Percentiles rank a stretch among this genome's conserved stretches.
Conservation (phyloP, 345 rosid genomes). For the Brassica carinata region DNA sequence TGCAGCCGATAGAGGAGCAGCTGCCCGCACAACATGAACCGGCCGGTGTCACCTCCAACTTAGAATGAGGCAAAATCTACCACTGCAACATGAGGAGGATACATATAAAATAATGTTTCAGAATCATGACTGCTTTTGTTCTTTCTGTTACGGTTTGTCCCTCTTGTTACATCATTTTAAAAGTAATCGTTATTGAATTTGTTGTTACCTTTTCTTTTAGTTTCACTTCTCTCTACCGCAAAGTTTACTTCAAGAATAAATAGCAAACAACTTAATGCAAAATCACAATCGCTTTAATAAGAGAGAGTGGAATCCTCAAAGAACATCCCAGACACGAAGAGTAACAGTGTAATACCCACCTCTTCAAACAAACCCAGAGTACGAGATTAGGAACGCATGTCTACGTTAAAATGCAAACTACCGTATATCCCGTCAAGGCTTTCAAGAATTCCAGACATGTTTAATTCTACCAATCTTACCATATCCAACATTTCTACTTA, state of each 20-base stretch:
- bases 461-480: too few species aligned
- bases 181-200: background rate
- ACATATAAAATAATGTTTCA: conserved; percentile 10
- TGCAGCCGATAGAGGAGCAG: conserved; percentile 35
- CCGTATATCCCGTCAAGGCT: too few species aligned
- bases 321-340: too few species aligned
- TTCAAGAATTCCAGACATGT: too few species aligned
- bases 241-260: background rate
- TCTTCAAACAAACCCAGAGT: too few species aligned
- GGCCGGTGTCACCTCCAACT: background rate
- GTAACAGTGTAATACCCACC: too few species aligned
- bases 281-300: too few species aligned
- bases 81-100: conserved; percentile 35
- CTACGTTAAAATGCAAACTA: too few species aligned
- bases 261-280: background rate
- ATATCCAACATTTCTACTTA: too few species aligned
- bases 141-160: background rate
- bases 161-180: conserved; percentile 10
- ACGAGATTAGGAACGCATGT: too few species aligned
- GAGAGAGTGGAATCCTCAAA: too few species aligned
- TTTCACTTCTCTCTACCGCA: background rate
- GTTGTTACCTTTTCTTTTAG: background rate
- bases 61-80: conserved; percentile 9
- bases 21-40: conserved; percentile 4
- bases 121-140: conserved; percentile 4